Percentiles rank a stretch among this genome's conserved stretches.
Conservation (phyloP, 768 basidiomycete species). For the Leucocoprinus birnbaumii region DNA sequence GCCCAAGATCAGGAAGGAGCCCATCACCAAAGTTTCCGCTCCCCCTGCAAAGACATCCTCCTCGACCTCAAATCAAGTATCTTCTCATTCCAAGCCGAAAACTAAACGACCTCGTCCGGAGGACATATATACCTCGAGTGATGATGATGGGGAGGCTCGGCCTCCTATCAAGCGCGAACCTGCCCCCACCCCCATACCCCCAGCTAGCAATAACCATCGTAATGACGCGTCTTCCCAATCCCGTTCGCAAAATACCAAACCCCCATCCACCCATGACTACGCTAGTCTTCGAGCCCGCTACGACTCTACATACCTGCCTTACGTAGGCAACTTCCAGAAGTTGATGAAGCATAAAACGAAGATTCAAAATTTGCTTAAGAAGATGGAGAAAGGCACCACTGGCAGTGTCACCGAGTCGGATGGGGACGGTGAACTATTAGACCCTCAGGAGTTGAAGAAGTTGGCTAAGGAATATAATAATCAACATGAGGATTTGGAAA, state of each 20-base stretch:
- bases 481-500: slow-evolving; percentile 51
- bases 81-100: background rate
- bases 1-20: slow-evolving; percentile 13
- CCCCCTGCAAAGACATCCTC: slow-evolving; percentile 14
- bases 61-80: slow-evolving; percentile 11
- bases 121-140: slow-evolving; percentile 67
- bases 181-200: background rate
- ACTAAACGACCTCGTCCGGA: slow-evolving; percentile 48
- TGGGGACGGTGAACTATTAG: slow-evolving; percentile 51
- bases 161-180: slow-evolving; percentile 3
- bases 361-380: slow-evolving; percentile 49
- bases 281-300: slow-evolving; percentile 52
- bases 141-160: slow-evolving; percentile 47
- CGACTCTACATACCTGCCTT: slow-evolving; percentile 46
- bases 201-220: background rate
- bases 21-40: slow-evolving; percentile 1
- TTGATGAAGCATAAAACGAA: slow-evolving; percentile 48
- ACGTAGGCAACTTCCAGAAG: slow-evolving; percentile 43
- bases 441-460: slow-evolving; percentile 46
- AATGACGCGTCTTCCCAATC: slow-evolving; percentile 24
- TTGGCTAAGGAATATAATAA: slow-evolving; percentile 42
- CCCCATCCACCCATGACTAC: slow-evolving; percentile 43
- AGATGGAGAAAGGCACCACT: slow-evolving; percentile 28
- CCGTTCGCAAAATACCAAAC: slow-evolving; percentile 23
- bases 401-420: slow-evolving; percentile 47